These are phyloP conservation scores for Turritis glabra DNA, from an alignment of 345 rosid species.

Conservation along the genomic window DNA sequence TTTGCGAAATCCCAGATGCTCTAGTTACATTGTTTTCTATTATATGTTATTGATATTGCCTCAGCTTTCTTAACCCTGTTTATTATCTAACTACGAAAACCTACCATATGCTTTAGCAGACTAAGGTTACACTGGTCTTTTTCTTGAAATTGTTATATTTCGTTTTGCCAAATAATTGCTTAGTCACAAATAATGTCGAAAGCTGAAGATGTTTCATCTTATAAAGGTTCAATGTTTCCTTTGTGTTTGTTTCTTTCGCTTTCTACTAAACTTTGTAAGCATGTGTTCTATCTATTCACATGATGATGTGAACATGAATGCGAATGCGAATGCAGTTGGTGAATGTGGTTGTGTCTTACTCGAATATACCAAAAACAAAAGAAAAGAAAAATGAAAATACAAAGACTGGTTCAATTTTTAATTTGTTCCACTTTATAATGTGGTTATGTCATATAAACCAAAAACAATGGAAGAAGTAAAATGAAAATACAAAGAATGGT, in stretches of 20 bases:
- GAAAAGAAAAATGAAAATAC: no score
- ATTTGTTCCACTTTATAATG: no score
- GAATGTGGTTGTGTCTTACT: neutral
- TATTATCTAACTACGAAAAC: no score
- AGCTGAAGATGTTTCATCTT: constrained; percentile 26
- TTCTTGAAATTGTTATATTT: constrained; percentile 24
- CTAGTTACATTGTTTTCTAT: neutral
- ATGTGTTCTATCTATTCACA: neutral
- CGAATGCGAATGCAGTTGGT: neutral
- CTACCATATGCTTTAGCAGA: no score
- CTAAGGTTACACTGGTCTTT: constrained; percentile 21
- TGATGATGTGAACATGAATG: no score
- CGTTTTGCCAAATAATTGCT: constrained; percentile 48
- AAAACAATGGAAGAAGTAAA: no score
- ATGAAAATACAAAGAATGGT: no score
- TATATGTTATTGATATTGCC: constrained; percentile 38
- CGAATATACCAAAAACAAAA: no score
- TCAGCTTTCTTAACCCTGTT: no score
- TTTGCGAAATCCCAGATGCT: neutral
- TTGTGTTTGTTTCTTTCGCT: neutral
- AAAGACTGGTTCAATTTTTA: no score
- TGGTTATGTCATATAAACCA: no score
- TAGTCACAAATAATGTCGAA: constrained; percentile 40
- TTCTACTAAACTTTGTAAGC: neutral
- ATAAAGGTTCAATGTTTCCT: constrained; percentile 10